Conservation (phyloP, 1,139 yeast species). For the Arxiozyma bovina region DNA sequence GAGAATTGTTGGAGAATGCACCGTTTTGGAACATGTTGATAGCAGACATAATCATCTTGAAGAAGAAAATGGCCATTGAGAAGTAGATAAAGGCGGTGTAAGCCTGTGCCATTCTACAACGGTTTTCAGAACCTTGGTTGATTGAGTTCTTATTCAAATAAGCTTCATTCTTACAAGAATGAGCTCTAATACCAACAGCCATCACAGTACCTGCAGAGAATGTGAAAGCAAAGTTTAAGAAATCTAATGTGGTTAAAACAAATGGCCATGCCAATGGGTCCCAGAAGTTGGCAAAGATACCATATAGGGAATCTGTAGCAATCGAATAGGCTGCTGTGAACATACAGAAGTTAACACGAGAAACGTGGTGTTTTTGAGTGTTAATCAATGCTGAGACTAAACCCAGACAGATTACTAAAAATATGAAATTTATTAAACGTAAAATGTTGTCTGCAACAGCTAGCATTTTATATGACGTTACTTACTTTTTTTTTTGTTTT, state of each 20-base stretch:
- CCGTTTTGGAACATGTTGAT: constrained; percentile 60
- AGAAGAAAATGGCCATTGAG: constrained; percentile 67
- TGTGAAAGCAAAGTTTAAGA: constrained; percentile 81
- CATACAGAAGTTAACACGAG: constrained; percentile 82
- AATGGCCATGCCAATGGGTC: constrained; percentile 84
- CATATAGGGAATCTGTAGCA: constrained; percentile 72
- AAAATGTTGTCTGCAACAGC: constrained; percentile 62
- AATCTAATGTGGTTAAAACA: constrained; percentile 63
- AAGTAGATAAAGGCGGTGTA: constrained; percentile 84
- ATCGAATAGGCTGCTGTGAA: constrained; percentile 84
- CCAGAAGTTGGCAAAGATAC: constrained; percentile 67
- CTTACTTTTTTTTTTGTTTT: neutral
- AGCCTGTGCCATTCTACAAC: constrained; percentile 97
- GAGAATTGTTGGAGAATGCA: constrained; percentile 46
- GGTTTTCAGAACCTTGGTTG: constrained; percentile 62
- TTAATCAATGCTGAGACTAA: constrained; percentile 79
- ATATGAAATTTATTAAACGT: constrained; percentile 64
- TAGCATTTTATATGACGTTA: constrained; percentile 16
- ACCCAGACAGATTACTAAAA: constrained; percentile 72
- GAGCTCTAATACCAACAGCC: constrained; percentile 80
- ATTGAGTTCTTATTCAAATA: constrained; percentile 61
- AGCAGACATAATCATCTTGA: constrained; percentile 55
- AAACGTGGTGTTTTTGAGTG: constrained; percentile 46
- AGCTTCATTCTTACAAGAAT: constrained; percentile 65
- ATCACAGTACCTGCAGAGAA: constrained; percentile 91